Evolutionary conservation across 2,329 filamentous ascomycete species (phyloP).

Genomic region (Hypoxylon sp.): DNA sequence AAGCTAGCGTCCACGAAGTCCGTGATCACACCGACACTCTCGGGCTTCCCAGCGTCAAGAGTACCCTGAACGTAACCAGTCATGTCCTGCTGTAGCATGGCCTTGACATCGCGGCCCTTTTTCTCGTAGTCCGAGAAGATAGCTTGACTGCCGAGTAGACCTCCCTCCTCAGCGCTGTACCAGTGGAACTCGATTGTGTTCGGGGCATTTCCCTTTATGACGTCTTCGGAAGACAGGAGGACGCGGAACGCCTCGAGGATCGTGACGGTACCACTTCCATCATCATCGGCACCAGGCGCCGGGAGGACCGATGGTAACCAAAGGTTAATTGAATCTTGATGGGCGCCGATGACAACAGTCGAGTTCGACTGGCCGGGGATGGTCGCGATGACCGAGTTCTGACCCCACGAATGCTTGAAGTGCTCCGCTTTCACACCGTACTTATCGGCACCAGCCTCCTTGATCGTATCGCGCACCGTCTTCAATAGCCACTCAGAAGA

Average conservation of each 20-base stretch:
- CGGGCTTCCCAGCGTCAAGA: conserved; percentile 82
- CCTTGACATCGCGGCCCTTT: conserved; percentile 82
- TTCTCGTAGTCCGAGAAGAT: conserved; percentile 88
- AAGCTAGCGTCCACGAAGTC: conserved; percentile 88
- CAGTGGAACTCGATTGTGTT: conserved; percentile 97
- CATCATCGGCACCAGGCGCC: conserved; percentile 95
- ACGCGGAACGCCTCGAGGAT: conserved; percentile 92
- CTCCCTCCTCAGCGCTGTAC: conserved; percentile 85
- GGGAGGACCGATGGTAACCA: conserved; percentile 87
- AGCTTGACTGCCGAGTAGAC: conserved; percentile 79
- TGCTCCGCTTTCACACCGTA: conserved; percentile 77
- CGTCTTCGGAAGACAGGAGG: conserved; percentile 79
- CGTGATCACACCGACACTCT: conserved; percentile 92
- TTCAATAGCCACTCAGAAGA: conserved; percentile 89
- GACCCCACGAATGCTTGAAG: conserved; percentile 88
- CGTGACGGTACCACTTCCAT: conserved; percentile 92
- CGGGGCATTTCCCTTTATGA: conserved; percentile 77
- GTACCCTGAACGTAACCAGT: conserved; percentile 90
- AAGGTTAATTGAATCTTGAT: conserved; percentile 96
- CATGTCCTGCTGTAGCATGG: conserved; percentile 99
- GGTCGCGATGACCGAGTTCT: conserved; percentile 91
- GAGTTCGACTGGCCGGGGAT: conserved; percentile 88
- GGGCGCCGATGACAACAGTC: conserved; percentile 90
- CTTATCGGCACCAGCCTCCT: conserved; percentile 77
- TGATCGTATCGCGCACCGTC: conserved; percentile 80